Base-by-base conservation (phyloP, 2,329 filamentous ascomycete species). In the Pseudogymnoascus sp. region DNA sequence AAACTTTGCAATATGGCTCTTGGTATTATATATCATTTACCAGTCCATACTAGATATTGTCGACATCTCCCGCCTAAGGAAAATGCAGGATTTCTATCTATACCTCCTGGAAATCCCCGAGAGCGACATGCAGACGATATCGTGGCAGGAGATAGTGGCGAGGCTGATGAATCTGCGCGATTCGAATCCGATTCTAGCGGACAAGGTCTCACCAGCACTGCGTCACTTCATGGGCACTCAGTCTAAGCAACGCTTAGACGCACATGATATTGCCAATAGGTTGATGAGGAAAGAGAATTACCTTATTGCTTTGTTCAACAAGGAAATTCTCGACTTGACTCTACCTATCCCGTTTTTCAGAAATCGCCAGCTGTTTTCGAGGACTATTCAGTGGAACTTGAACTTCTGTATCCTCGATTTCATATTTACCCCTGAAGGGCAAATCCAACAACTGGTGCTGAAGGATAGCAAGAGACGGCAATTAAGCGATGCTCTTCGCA, bases 201-300 rank as follows among this genome's bases (percentile, higher is more conserved):
- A 82, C 6, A 82, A 82, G 16, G 77, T 86, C 14, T 82, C 82
- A n/a, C 78, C 83, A 10, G 77, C 80, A 65, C 82, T 83, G 67
- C 81, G 83, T 65, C 83, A 81, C 67, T 85, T 83, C 64, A 93
- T 66, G 24, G 89, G 90, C 53, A 92, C 87, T 64, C 91, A 96
- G 72, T 96, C 91, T 21, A 96, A 97, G 74, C 91, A 97, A 76
- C 84, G 93, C 66, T 87, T 99, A 69, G 95, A 97, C 75, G 95
- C 95, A 10, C 91, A 97, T 70, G 95, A 97, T 72, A 97, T 99
- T 73, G 95, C 95, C 6, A 99, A 97, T 72, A 86, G 95, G 33
- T 78, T 99, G 53, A 97, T 99, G 95, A 88, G 95, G 64, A 89
- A 91, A 72, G 93, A 97, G 67, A 99, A 99, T 72, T 99, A 97